Evolutionary conservation across 2,329 filamentous ascomycete species (phyloP), one percentile per base, ranked within the genome.

Genomic region (Calonectria pteridis): DNA sequence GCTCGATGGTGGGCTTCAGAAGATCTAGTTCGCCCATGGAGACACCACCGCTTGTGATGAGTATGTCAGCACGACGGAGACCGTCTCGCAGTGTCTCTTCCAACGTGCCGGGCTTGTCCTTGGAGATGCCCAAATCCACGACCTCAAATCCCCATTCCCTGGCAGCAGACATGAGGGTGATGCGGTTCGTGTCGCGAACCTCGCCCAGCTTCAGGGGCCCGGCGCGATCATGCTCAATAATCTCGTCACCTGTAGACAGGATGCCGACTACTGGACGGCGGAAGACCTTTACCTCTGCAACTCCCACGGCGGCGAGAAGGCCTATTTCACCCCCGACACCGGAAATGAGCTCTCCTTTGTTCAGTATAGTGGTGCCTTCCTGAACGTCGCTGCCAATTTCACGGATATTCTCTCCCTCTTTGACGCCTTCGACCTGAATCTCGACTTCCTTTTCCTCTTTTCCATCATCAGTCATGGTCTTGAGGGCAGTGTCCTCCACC

Each of bases 21-120:
- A 99, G 92, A 84, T 99, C 97, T 3, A 98, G 91, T 85, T 99
- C 97, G 71, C 97, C 97, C 97, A 99, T 99, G 13, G 95, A 98
- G 26, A 98, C 97, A 62, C 97, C 97, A 28, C 97, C 97, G 0
- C 94, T 96, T 20, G 97, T 98, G 80, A 99, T 92, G 72, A 99
- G 90, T 16, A 98, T 87, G 81, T 98, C 96, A 31, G 93, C 92
- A 62, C 88, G 87, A 26, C 94, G 90, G 74, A 98, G 87, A 0
- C 94, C 95, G 71, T 91, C 89, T 3, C 96, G 93, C 13, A 99
- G 89, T 3, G 90, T 92, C 80, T 93, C 88, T 82, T 98, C 96
- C 0, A 99, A 89, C 1, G 91, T 90, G 1, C 91, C 92, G 0
- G 93, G 88, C 85, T 91, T 91, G 83, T 97, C 95, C 50, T 89